phyloP scores from a whole-genome alignment of 2,329 filamentous ascomycete genomes.

The Bimuria novae-zelandiae region DNA sequence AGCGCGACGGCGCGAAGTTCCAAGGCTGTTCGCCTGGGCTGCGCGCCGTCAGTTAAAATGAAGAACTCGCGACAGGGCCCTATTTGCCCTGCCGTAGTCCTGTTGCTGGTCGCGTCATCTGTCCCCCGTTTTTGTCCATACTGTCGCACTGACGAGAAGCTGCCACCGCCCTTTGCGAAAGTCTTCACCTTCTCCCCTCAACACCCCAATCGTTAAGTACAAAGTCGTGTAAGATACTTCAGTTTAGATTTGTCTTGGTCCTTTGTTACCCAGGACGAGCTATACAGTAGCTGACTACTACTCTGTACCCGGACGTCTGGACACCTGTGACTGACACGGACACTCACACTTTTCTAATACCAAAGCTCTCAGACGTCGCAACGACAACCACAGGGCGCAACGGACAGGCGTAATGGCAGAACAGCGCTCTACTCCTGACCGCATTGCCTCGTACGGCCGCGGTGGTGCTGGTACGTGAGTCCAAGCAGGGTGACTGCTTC shows the following conservation, averaged over 20 bases:
- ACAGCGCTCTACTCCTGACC: conserved; percentile 19
- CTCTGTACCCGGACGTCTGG: background rate
- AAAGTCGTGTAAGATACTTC: too few relatives aligned
- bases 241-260: too few relatives aligned
- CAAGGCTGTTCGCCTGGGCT: background rate
- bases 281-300: too few relatives aligned
- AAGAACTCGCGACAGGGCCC: background rate
- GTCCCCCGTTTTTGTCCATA: background rate
- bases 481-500: too few relatives aligned
- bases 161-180: background rate
- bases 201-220: too few relatives aligned
- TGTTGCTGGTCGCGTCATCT: conserved; percentile 6
- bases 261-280: too few relatives aligned
- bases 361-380: background rate
- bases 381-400: conserved; percentile 19
- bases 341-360: background rate
- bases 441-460: conserved; percentile 67
- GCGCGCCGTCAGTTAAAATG: conserved; percentile 6
- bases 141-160: background rate
- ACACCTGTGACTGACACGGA: background rate
- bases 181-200: background rate
- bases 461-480: conserved; percentile 73
- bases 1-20: background rate
- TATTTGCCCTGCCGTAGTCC: background rate
- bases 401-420: conserved; percentile 21